These are phyloP conservation scores for Aspergillus mulundensis DNA, from an alignment of 495 filamentous ascomycete genomes.

Conservation along the genomic window DNA sequence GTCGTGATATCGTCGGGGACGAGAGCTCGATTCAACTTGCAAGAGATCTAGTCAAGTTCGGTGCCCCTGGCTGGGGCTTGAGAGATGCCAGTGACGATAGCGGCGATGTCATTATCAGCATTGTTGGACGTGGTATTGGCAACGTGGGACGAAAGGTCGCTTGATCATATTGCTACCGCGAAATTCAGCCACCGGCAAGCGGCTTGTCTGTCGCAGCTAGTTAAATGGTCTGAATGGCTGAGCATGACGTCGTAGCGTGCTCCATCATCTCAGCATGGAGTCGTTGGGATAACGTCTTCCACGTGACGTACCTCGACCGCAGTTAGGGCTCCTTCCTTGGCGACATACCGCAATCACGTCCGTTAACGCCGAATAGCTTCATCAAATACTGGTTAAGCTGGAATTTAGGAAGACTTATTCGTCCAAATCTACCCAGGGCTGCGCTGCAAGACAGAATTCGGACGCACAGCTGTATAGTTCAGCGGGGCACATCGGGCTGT, in stretches of 20 bases:
- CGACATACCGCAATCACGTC: neutral
- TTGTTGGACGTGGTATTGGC: constrained; percentile 90
- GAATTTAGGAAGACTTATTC: neutral
- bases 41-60: constrained; percentile 80
- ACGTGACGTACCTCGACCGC: neutral
- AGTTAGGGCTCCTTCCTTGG: neutral
- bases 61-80: constrained; percentile 82
- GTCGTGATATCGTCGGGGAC: constrained; percentile 70
- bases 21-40: constrained; percentile 75
- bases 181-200: constrained; percentile 5
- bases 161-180: constrained; percentile 38
- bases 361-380: neutral
- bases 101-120: constrained; percentile 75
- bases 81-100: constrained; percentile 68
- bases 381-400: neutral
- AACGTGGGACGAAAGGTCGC: constrained; percentile 94
- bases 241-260: neutral
- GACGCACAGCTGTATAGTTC: constrained; percentile 12
- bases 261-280: neutral
- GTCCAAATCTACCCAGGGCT: neutral
- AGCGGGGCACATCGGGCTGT: neutral
- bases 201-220: neutral
- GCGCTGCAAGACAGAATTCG: constrained; percentile 15
- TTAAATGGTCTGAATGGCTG: neutral
- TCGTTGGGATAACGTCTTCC: neutral